Base-by-base conservation (phyloP, 345 rosid genomes). In the Corymbia maculata region DNA sequence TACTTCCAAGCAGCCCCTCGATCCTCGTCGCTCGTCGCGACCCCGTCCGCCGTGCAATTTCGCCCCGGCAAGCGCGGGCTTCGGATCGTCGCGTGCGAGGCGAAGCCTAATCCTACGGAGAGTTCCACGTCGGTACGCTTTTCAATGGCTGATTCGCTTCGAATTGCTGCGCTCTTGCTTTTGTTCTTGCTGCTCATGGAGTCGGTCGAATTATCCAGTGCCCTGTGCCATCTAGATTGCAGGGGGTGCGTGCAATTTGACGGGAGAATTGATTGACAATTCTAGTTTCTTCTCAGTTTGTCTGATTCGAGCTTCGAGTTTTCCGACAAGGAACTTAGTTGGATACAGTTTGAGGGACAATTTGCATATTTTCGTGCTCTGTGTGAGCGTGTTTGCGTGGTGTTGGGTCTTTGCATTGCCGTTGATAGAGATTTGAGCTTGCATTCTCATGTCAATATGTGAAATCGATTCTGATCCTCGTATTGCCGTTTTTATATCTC, bases 41-140 rank as follows among this genome's bases (percentile, higher is more conserved):
- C 86, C 51, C 91, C 86, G 28, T 42, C 90, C 32, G 84, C 88
- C 50, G 79, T 80, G 36, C 87, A 17, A 50, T 59, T 44, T 49
- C 91, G 12, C 51, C 89, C 59, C 75, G 22, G 57, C 32, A 52
- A 47, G 50, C 92, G 89, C 86, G 49, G 61, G 79, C 90, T 92
- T 70, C 91, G 88, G 75, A 57, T 88, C 47, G 45, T 91, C 8
- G 92, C 93, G 79, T 93, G 95, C 89, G 93, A 92, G 84, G 86
- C 91, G 19, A 91, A 93, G 86, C 94, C 94, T 10, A 45, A 68
- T 49, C 89, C 53, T 61, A 79, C 92, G 11, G 92, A 91, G 86
- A 85, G 92, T 47, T 88, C 92, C 66, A 51, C 89, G 3, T 49
- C 52, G 61, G 93, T 90, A 86, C 44, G 28, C 13, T 51, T 5